Base-by-base conservation (phyloP, 148 eudicot species). In the Dysphania ambrosioides region DNA sequence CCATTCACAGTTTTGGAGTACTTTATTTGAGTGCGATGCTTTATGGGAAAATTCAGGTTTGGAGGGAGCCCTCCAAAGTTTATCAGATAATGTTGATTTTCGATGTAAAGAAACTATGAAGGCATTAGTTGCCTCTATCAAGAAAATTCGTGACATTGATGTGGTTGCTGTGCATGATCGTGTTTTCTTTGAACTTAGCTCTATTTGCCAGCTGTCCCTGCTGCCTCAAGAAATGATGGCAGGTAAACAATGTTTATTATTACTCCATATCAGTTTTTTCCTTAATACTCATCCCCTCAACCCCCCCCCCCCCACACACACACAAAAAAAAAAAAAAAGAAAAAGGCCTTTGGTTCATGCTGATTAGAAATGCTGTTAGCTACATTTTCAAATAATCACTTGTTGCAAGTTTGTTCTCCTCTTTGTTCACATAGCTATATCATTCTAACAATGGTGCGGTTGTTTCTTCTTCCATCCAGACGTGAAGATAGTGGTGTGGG, bases 11-110 rank as follows among this genome's bases (percentile, higher is more conserved):
- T 65, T 88, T 11, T 71, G 59, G 72, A 66, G 67, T 66, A 79
- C 82, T 72, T 60, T 88, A 77, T 87, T 91, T 67, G 95, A 89
- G 72, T 93, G 97, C 71, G 73, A 51, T 59, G 44, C 70, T 74
- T 59, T 88, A 61, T 93, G 97, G 98, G 81, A 84, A 66, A 73
- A 74, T 79, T 89, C 87, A 6, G 92, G 95, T 68, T 81, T 91
- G 77, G 82, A 86, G 76, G 89, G 88, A 82, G 86, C 89, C 73
- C 66, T 93, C 16, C 65, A 72, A 66, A 72, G 44, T 75, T 34
- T 90, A 40, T 82, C 78, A 60, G 82, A 80, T 70, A 42, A 73
- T 55, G 68, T 70, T 71, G 72, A 71, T 61, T 47, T 64, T 38
- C 87, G 69, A 69, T 75, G 79, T 76, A 77, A 77, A 57, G 60